phyloP scores from a whole-genome alignment of 176 grass and related monocot genomes.

The Canna indica region DNA sequence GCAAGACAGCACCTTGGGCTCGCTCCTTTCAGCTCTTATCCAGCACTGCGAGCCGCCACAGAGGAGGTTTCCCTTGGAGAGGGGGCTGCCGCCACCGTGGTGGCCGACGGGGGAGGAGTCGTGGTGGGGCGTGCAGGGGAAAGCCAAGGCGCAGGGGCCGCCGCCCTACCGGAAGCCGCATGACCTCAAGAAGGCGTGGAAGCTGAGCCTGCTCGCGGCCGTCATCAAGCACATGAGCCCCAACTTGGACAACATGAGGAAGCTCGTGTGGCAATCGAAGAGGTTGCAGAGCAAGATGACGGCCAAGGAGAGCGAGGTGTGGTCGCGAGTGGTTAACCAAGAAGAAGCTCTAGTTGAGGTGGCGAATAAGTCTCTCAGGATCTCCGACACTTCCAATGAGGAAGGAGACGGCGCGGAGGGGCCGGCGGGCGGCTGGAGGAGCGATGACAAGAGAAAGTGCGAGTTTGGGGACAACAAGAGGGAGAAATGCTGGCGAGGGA shows the following conservation, averaged over 20 bases:
- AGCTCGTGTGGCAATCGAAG: slow-evolving; percentile 63
- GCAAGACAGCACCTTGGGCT: slow-evolving; percentile 55
- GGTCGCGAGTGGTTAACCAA: slow-evolving; percentile 45
- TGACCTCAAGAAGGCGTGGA: slow-evolving; percentile 84
- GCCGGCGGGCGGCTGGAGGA: no score
- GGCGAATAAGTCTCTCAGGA: slow-evolving; percentile 15
- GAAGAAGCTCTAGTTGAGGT: slow-evolving; percentile 34
- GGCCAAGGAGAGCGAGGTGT: slow-evolving; percentile 43
- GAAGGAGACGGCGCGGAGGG: neutral
- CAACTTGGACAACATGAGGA: slow-evolving; percentile 42
- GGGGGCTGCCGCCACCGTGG: slow-evolving; percentile 44
- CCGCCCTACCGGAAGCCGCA: slow-evolving; percentile 78
- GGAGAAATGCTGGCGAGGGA: neutral
- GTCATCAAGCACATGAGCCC: slow-evolving; percentile 86
- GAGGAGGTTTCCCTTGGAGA: slow-evolving; percentile 53
- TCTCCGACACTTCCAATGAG: neutral
- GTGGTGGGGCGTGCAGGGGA: slow-evolving; percentile 64
- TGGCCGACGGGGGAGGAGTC: slow-evolving; percentile 61
- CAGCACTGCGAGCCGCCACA: slow-evolving; percentile 66
- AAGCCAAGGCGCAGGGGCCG: slow-evolving; percentile 33
- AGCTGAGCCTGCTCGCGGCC: slow-evolving; percentile 46
- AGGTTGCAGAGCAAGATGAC: slow-evolving; percentile 63
- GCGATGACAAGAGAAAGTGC: neutral
- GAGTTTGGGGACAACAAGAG: neutral
- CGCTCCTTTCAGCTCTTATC: slow-evolving; percentile 59